Evolutionary conservation across 2,329 filamentous ascomycete species (phyloP).

Genomic region (Purpureocillium lavendulum): DNA sequence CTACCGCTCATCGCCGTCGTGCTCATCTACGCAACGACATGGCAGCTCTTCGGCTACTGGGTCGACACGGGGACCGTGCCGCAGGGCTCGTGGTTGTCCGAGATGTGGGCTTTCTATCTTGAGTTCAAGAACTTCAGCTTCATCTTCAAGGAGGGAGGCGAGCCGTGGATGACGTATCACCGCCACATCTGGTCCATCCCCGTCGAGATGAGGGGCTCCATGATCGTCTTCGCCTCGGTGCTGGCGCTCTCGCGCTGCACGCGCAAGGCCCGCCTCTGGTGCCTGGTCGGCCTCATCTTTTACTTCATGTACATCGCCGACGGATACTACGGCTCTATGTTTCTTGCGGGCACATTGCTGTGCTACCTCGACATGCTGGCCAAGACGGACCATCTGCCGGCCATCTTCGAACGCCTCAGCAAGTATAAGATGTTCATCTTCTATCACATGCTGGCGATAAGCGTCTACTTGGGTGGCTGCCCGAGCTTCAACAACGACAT

Average conservation of each 20-base stretch:
- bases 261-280: conserved; percentile 44
- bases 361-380: conserved; percentile 53
- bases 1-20: conserved; percentile 46
- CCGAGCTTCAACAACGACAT: conserved; percentile 44
- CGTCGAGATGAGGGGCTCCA: conserved; percentile 54
- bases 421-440: conserved; percentile 42
- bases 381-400: conserved; percentile 39
- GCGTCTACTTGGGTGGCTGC: conserved; percentile 52
- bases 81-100: conserved; percentile 33
- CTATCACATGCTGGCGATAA: conserved; percentile 40
- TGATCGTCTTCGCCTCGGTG: conserved; percentile 50
- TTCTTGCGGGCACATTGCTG: conserved; percentile 52
- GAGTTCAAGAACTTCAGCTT: conserved; percentile 65
- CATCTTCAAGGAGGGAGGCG: conserved; percentile 48
- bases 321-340: conserved; percentile 53
- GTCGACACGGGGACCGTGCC: conserved; percentile 24
- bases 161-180: conserved; percentile 44
- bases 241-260: conserved; percentile 49
- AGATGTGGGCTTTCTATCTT: conserved; percentile 39
- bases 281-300: conserved; percentile 41
- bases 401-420: conserved; percentile 34
- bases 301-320: conserved; percentile 65
- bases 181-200: conserved; percentile 57
- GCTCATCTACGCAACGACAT: conserved; percentile 38
- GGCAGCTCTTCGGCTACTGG: conserved; percentile 44